Percentiles rank a stretch among this genome's conserved stretches.
Conservation (phyloP, 306 rosid species). For the Casuarina cunninghamiana region DNA sequence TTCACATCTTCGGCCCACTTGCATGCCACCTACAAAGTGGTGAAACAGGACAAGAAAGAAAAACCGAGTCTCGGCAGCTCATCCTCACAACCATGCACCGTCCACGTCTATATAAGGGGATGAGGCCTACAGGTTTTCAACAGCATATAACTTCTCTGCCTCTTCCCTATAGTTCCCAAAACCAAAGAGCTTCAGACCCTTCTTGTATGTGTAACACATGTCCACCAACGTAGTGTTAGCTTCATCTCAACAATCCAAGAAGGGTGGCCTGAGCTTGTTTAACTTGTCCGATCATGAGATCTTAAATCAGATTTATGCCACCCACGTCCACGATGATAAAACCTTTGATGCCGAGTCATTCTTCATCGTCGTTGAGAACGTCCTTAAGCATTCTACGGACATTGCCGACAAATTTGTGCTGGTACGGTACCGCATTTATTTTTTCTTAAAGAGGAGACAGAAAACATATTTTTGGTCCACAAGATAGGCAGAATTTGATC, state of each 20-base stretch:
- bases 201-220: not conserved
- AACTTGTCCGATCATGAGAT: not conserved
- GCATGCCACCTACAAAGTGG: too few species aligned
- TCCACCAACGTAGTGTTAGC: not conserved
- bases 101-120: not conserved
- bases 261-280: not conserved
- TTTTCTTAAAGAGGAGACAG: too few species aligned
- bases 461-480: too few species aligned
- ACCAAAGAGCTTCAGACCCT: not conserved
- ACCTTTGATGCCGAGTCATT: constrained; percentile 41
- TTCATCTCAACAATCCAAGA: not conserved
- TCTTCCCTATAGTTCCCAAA: not conserved
- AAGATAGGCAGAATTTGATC: too few species aligned
- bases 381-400: constrained; percentile 30
- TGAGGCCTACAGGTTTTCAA: not conserved
- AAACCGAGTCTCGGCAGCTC: too few species aligned
- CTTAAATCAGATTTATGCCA: not conserved
- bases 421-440: not conserved
- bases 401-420: constrained; percentile 24
- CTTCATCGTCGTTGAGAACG: constrained; percentile 35
- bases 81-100: too few species aligned
- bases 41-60: too few species aligned
- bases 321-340: constrained; percentile 38
- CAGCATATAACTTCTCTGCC: not conserved
- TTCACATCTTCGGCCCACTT: too few species aligned